A percentile compares a stretch with the other conserved stretches of the same genome.
Evolutionary conservation across 768 basidiomycete species (phyloP).

Genomic region (Omphalotus guepiniiformis): DNA sequence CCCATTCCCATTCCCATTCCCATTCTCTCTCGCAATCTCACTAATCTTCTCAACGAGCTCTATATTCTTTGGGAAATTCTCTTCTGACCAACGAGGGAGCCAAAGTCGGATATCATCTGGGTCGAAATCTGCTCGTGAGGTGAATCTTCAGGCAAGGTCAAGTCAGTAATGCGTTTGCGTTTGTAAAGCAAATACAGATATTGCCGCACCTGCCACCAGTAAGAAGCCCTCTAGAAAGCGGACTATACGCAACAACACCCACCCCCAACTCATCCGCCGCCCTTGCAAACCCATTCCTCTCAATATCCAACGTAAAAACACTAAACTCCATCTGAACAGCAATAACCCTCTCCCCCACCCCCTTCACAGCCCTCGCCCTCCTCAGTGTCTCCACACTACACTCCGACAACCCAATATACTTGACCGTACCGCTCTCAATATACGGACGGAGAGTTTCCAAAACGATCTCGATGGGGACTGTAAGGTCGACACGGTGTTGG

Average conservation of each 20-base stretch:
- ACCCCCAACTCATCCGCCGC: constrained; percentile 26
- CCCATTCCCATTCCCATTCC: constrained; percentile 25
- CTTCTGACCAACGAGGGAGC: constrained; percentile 26
- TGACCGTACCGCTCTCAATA: constrained; percentile 23
- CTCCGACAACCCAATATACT: constrained; percentile 33
- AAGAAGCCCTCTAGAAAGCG: constrained; percentile 33
- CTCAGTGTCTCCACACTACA: constrained; percentile 23
- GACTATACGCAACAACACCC: constrained; percentile 28
- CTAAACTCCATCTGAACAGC: constrained; percentile 30
- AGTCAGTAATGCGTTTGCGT: neutral
- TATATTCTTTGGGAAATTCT: constrained; percentile 31
- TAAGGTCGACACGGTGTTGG: constrained; percentile 23
- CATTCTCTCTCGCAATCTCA: constrained; percentile 24
- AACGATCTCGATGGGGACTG: constrained; percentile 23
- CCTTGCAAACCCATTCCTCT: constrained; percentile 20
- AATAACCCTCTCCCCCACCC: constrained; percentile 21
- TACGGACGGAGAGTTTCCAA: constrained; percentile 11
- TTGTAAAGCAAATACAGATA: neutral
- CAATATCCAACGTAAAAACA: constrained; percentile 19
- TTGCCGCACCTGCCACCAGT: constrained; percentile 18
- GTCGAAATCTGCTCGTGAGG: constrained; percentile 21
- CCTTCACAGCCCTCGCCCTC: constrained; percentile 25
- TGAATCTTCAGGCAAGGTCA: neutral
- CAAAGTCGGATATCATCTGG: constrained; percentile 23
- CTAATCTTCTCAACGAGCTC: constrained; percentile 29